phyloP scores from a whole-genome alignment of 1,139 yeast genomes.

The Geotrichum europaeum region DNA sequence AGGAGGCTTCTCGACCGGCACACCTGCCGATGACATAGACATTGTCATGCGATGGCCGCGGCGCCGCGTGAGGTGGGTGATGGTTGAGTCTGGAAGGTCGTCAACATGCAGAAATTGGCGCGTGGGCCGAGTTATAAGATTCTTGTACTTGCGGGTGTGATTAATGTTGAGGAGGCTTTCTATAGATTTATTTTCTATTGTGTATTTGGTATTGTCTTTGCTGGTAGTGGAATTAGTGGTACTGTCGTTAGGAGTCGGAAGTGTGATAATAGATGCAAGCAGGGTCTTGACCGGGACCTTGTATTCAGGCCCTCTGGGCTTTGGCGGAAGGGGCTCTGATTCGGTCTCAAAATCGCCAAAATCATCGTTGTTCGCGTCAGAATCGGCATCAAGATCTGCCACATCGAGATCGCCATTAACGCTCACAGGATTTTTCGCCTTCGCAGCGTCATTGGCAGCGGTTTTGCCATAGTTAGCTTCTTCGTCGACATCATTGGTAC shows the following conservation, averaged over 20 bases:
- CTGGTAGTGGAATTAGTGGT: conserved; percentile 11
- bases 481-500: background rate
- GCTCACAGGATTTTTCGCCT: background rate
- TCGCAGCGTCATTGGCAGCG: background rate
- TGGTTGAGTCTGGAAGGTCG: conserved; percentile 24
- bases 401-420: background rate
- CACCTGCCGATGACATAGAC: background rate
- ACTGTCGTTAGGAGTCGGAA: conserved; percentile 4
- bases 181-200: conserved; percentile 13
- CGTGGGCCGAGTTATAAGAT: conserved; percentile 28
- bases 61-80: background rate
- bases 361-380: conserved; percentile 17
- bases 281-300: conserved; percentile 1
- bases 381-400: background rate
- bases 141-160: conserved; percentile 25
- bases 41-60: background rate
- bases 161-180: conserved; percentile 3
- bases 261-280: background rate
- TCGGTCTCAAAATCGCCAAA: conserved; percentile 21
- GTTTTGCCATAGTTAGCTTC: background rate
- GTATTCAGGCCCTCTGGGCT: background rate
- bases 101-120: conserved; percentile 27
- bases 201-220: conserved; percentile 1
- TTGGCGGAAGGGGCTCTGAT: background rate
- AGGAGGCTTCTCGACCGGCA: background rate